phyloP scores from a whole-genome alignment of 2,329 filamentous ascomycete species.

The Aspergillus hortae region DNA sequence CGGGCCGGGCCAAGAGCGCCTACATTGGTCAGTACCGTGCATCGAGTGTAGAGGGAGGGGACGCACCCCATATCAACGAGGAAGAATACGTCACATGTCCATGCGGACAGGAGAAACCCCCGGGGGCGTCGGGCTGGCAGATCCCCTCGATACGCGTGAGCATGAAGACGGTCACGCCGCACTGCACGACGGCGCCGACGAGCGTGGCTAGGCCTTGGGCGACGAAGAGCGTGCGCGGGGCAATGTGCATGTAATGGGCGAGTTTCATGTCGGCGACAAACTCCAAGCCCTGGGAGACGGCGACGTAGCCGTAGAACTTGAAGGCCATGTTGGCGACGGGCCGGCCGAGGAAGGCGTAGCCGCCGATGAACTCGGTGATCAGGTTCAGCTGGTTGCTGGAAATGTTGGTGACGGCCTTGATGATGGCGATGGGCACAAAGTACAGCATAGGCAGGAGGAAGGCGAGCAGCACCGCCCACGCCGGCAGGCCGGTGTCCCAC shows the following conservation, averaged over 20 bases:
- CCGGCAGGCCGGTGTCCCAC: constrained; percentile 46
- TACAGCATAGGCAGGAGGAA: constrained; percentile 46
- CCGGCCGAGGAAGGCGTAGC: constrained; percentile 46
- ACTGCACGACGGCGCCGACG: constrained; percentile 48
- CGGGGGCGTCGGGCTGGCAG: constrained; percentile 55
- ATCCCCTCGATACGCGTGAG: constrained; percentile 45
- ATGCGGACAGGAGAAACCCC: constrained; percentile 58
- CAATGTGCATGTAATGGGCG: constrained; percentile 48
- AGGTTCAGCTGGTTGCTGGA: constrained; percentile 48
- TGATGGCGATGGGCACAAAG: constrained; percentile 47
- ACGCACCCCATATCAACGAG: constrained; percentile 64
- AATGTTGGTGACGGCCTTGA: constrained; percentile 49
- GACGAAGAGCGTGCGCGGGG: constrained; percentile 49
- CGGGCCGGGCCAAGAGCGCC: constrained; percentile 63
- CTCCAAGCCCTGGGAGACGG: constrained; percentile 60
- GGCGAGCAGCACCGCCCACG: constrained; percentile 44
- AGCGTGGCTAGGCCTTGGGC: constrained; percentile 51
- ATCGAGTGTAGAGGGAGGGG: neutral
- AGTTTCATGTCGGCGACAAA: constrained; percentile 66
- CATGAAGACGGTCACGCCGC: constrained; percentile 49
- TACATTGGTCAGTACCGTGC: constrained; percentile 9
- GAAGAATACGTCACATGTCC: constrained; percentile 63
- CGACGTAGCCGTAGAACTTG: constrained; percentile 68
- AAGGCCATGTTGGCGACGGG: constrained; percentile 59
- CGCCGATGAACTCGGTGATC: constrained; percentile 48